These are phyloP conservation scores for Magnaporthiopsis rhizophila DNA, from an alignment of 2,329 filamentous ascomycete species.

Conservation along the genomic window DNA sequence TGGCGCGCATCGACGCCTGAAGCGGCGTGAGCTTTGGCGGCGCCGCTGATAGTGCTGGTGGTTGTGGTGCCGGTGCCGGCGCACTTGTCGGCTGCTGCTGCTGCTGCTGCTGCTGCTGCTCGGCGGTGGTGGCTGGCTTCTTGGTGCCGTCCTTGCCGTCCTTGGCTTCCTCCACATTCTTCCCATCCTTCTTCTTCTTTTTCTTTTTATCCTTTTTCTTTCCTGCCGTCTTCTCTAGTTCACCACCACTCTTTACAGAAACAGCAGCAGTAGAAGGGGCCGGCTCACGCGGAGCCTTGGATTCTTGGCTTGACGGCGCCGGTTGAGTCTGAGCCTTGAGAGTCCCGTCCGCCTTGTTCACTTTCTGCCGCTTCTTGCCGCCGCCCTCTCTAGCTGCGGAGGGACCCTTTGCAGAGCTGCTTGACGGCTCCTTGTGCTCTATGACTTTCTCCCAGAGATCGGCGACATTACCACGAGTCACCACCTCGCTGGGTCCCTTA, in stretches of 20 bases:
- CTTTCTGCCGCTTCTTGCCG: slow-evolving; percentile 27
- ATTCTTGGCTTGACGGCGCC: background rate
- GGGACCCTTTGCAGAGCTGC: background rate
- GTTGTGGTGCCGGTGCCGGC: background rate
- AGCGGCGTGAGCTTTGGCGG: slow-evolving; percentile 73
- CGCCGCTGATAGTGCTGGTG: background rate
- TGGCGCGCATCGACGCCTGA: slow-evolving; percentile 88
- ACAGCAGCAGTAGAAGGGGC: background rate
- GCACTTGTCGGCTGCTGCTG: background rate
- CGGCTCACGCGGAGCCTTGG: background rate
- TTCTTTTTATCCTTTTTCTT: slow-evolving; percentile 24
- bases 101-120: background rate
- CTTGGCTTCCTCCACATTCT: slow-evolving; percentile 4
- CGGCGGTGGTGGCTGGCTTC: background rate
- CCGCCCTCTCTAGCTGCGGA: slow-evolving; percentile 12
- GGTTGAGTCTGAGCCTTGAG: slow-evolving; percentile 12
- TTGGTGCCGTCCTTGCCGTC: background rate
- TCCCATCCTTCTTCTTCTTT: slow-evolving; percentile 20
- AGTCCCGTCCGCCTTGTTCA: slow-evolving; percentile 15
- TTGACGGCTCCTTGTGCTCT: slow-evolving; percentile 49
- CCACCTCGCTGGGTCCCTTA: slow-evolving; percentile 24
- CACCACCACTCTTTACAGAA: slow-evolving; percentile 4
- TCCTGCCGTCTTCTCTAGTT: slow-evolving; percentile 19
- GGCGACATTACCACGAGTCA: slow-evolving; percentile 64
- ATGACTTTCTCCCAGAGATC: slow-evolving; percentile 75